Conservation (phyloP, 139 green algal genomes). For the Picochlorum sp. region DNA sequence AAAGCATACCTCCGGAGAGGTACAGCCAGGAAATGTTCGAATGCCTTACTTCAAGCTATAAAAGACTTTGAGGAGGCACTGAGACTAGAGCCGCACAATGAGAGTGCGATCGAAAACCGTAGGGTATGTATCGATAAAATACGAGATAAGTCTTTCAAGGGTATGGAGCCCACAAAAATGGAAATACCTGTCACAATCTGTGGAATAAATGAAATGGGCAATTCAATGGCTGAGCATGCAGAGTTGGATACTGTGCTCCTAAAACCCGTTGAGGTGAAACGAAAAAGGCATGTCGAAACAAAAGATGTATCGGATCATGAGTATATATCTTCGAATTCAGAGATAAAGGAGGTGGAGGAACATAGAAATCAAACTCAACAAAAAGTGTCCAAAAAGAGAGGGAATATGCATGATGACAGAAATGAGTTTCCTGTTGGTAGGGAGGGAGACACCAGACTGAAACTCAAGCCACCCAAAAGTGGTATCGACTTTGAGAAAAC, state of each 20-base stretch:
- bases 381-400: not conserved
- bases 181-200: too few species aligned
- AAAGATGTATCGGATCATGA: too few species aligned
- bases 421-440: not conserved
- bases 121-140: not conserved
- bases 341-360: too few species aligned
- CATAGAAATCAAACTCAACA: too few species aligned
- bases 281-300: too few species aligned
- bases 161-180: slow-evolving; percentile 3
- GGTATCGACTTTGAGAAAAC: slow-evolving; percentile 56
- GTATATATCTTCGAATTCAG: too few species aligned
- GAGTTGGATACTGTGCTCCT: too few species aligned
- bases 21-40: slow-evolving; percentile 33
- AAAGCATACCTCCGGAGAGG: slow-evolving; percentile 51
- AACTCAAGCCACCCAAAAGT: slow-evolving; percentile 2
- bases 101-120: slow-evolving; percentile 28
- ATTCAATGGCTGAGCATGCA: too few species aligned
- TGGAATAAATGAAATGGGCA: too few species aligned
- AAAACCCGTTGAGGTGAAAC: too few species aligned
- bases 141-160: not conserved
- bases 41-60: slow-evolving; percentile 27
- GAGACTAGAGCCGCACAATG: slow-evolving; percentile 47
- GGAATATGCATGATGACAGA: not conserved
- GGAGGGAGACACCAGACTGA: not conserved
- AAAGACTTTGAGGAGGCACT: slow-evolving; percentile 57